These are phyloP conservation scores for Sugiyamaella boreocaroliniensis DNA, from an alignment of 805 yeast genomes.

Conservation along the genomic window DNA sequence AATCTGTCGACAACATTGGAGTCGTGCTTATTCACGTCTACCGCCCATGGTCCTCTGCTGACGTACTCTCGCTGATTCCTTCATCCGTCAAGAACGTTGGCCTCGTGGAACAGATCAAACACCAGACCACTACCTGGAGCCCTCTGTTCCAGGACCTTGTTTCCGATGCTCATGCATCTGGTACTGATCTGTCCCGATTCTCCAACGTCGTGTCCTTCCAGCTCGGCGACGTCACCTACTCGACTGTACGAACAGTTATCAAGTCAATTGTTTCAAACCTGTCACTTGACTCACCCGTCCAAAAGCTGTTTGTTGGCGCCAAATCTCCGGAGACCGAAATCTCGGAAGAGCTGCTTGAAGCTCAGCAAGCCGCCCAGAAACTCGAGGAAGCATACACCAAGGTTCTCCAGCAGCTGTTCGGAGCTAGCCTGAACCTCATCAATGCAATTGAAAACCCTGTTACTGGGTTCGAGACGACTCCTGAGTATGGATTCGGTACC, in stretches of 20 bases:
- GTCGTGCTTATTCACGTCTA: conserved; percentile 56
- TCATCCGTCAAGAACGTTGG: conserved; percentile 48
- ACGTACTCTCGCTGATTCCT: conserved; percentile 48
- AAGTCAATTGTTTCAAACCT: conserved; percentile 48
- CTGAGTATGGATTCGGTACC: conserved; percentile 84
- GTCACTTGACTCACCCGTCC: conserved; percentile 48
- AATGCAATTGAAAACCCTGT: conserved; percentile 45
- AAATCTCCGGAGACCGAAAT: conserved; percentile 21
- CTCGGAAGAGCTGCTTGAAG: conserved; percentile 27
- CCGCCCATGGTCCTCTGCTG: conserved; percentile 63
- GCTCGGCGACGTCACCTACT: conserved; percentile 37
- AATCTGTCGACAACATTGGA: conserved; percentile 35
- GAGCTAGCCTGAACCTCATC: conserved; percentile 48
- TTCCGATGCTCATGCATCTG: conserved; percentile 38
- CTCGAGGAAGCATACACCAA: conserved; percentile 73
- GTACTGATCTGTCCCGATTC: conserved; percentile 13
- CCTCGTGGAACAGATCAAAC: conserved; percentile 59
- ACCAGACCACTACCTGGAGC: conserved; percentile 43
- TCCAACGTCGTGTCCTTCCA: conserved; percentile 51
- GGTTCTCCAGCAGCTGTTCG: conserved; percentile 63
- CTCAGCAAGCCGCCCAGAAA: conserved; percentile 42
- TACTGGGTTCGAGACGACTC: conserved; percentile 46
- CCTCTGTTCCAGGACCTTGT: conserved; percentile 74
- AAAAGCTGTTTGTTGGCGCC: conserved; percentile 54
- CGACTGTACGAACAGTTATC: conserved; percentile 39